Evolutionary conservation across 371 early-diverging fungal species (phyloP), one percentile per base, ranked within the genome.

Genomic region (Blakeslea trispora): DNA sequence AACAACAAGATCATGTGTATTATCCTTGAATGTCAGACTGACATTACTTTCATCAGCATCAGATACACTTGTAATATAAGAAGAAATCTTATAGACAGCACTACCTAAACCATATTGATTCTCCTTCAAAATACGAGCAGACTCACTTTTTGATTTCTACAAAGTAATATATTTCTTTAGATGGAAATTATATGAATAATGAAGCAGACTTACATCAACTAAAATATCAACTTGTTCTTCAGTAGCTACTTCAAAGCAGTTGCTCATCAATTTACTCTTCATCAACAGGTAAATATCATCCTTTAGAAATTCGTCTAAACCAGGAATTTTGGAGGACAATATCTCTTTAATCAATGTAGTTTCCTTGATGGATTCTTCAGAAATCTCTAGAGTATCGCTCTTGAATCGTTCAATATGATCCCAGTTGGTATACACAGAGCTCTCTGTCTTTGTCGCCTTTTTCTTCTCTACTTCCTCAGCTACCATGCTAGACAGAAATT

Each of bases 381-480:
- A 71, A 2, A 83, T 74, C 15, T 72, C 60, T 14, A 83, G 60
- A 46, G 84, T 82, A 32, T 86, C 63, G 51, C 81, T 83, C 37
- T 82, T 76, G 61, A 91, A 77, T 53, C 91, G 74, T 69, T 95
- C 95, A 42, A 93, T 75, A 55, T 94, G 94, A 65, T 93, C 94
- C 81, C 83, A 88, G 17, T 77, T 59, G 51, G 78, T 80, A 63
- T 85, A 88, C 14, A 31, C 18, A 52, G 82, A 77, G 53, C 72
- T 73, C 5, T n/a, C n/a, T n/a, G 61, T 72, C 39, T 77, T 72
- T 47, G 74, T 64, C 6, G 69, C 42, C 28, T 70, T 56, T 32
- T 71, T 76, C 73, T 81, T 81, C 45, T 77, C 72, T 31, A 74
- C 69, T 57, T 93, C 92, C 63, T 89, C 87, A 47, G 83, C 75